Evolutionary conservation across 768 basidiomycete species (phyloP).

Genomic region (Cyathus striatus): DNA sequence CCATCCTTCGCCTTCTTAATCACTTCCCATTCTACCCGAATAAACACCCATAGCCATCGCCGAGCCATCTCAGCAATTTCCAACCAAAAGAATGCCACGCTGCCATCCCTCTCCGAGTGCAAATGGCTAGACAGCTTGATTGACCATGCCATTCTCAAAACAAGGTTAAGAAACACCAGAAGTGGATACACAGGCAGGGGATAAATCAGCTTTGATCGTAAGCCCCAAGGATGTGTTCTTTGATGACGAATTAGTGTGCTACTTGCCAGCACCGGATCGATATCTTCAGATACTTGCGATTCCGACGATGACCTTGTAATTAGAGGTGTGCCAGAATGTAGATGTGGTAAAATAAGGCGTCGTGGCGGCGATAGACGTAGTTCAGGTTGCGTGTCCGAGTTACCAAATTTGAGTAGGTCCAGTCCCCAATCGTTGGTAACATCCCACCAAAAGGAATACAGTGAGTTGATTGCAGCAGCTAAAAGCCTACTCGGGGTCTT

Average conservation of each 20-base stretch:
- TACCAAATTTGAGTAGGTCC: slow-evolving; percentile 50
- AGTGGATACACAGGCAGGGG: slow-evolving; percentile 84
- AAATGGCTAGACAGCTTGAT: slow-evolving; percentile 87
- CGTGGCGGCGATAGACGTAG: slow-evolving; percentile 29
- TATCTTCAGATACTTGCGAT: slow-evolving; percentile 13
- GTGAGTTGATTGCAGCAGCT: slow-evolving; percentile 79
- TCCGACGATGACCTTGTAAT: slow-evolving; percentile 14
- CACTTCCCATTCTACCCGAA: slow-evolving; percentile 95
- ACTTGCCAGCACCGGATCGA: slow-evolving; percentile 9
- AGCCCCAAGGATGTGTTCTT: slow-evolving; percentile 52
- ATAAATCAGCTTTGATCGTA: slow-evolving; percentile 72
- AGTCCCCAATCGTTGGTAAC: slow-evolving; percentile 98
- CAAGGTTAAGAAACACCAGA: slow-evolving; percentile 74
- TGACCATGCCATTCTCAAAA: slow-evolving; percentile 91
- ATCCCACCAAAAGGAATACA: slow-evolving; percentile 99
- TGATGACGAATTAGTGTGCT: slow-evolving; percentile 19
- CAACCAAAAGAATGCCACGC: slow-evolving; percentile 80
- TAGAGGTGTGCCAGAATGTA: slow-evolving; percentile 32
- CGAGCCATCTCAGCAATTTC: slow-evolving; percentile 87
- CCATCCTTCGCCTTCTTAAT: slow-evolving; percentile 48
- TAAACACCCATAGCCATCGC: slow-evolving; percentile 97
- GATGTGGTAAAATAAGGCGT: slow-evolving; percentile 40
- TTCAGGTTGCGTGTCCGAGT: slow-evolving; percentile 17
- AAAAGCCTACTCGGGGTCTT: slow-evolving; percentile 55
- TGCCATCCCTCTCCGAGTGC: slow-evolving; percentile 73